A percentile compares a stretch with the other conserved stretches of the same genome.
Conservation (phyloP, 192 early-diverging fungal species). For the Coemansia sp. region DNA sequence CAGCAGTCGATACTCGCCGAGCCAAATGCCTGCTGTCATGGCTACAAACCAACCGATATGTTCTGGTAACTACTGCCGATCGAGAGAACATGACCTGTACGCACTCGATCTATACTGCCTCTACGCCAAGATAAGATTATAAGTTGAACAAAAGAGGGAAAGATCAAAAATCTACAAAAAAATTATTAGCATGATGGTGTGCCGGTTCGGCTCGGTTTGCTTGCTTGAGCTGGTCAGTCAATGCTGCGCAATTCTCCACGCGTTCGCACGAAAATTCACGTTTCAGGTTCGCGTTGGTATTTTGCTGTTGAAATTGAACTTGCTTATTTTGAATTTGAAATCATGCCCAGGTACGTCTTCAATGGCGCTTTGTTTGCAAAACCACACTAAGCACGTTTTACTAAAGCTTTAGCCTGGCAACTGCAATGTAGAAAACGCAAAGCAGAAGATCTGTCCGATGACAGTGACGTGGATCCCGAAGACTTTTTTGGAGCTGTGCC, state of each 20-base stretch:
- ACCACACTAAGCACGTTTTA: neutral
- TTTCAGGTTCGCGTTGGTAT: neutral
- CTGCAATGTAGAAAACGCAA: constrained; percentile 25
- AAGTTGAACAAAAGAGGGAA: neutral
- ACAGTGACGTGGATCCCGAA: constrained; percentile 30
- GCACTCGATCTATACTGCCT: too few relatives aligned
- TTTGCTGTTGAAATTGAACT: neutral
- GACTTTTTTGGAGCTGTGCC: constrained; percentile 25
- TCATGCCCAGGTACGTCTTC: constrained; percentile 8
- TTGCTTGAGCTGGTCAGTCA: neutral
- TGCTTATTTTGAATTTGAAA: neutral
- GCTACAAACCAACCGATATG: neutral
- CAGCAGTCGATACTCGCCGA: neutral
- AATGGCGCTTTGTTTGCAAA: neutral
- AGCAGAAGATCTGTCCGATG: constrained; percentile 11
- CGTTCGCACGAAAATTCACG: neutral
- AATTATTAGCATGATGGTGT: neutral
- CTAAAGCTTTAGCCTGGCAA: neutral
- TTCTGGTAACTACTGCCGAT: neutral
- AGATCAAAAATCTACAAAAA: neutral
- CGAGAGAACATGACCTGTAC: neutral
- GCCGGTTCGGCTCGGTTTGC: neutral
- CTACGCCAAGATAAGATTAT: neutral
- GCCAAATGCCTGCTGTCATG: neutral
- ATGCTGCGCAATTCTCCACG: neutral